Base-by-base conservation (phyloP, 441 rosid species). In the Croton setiger region DNA sequence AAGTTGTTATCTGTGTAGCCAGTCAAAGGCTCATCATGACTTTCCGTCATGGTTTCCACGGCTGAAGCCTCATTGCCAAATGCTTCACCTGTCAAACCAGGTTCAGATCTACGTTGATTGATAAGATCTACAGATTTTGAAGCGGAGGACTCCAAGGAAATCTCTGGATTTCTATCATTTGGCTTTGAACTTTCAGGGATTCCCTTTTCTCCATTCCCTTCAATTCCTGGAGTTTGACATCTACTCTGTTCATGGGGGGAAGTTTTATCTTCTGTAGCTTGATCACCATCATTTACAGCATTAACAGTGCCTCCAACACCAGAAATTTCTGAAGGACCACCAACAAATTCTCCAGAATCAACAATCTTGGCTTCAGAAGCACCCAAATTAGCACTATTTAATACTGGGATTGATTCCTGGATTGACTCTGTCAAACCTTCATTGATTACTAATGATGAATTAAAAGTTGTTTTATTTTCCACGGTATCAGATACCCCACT, bases 261-360 rank as follows among this genome's bases (percentile, higher is more conserved):
- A 51, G 71, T 63, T 64, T 58, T 69, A 67, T 68, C 79, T 39
- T 59, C 14, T 65, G 68, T 74, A 57, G 68, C 49, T 55, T 61
- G 70, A 37, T 63, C 67, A 71, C 15, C 59, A 41, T 51, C 51
- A 37, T 44, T 69, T 7, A 49, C n/a, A 41, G 69, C 18, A 67
- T 56, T 57, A 56, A 27, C 64, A 70, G 39, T 45, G 20, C 35
- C 64, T 47, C 27, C 65, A 75, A 73, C 67, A 71, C 68, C 79
- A 81, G 79, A 74, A 73, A 74, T 62, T 74, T 79, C 82, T 43
- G 87, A 71, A n/a, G 79, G 74, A 76, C 55, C 68, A 70, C 67
- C 65, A 64, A 20, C 57, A 17, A 62, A 65, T 71, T 79, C 85
- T 36, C 57, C 81, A 75, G 60, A 54, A 52, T 60, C 69, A 37